Evolutionary conservation across 257 asterid genomes (phyloP).

Genomic region (Euphrasia confusa): DNA sequence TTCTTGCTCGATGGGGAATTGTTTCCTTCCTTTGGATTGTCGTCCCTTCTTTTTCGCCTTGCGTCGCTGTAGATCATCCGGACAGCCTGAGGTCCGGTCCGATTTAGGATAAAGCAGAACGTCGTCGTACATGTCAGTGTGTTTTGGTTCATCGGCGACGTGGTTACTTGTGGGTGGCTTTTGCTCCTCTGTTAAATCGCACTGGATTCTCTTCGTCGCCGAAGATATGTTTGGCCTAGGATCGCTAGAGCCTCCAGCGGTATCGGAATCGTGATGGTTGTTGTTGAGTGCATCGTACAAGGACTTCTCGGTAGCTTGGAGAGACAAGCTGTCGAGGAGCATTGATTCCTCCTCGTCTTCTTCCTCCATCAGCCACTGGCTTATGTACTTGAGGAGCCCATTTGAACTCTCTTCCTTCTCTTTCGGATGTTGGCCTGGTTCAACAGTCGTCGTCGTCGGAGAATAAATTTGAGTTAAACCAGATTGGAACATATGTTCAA

Average conservation of each 20-base stretch:
- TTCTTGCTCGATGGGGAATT: not conserved
- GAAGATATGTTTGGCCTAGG: not conserved
- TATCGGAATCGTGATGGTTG: slow-evolving; percentile 2
- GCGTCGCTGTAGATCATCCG: not conserved
- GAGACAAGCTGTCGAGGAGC: slow-evolving; percentile 63
- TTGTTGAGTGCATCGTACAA: slow-evolving; percentile 51
- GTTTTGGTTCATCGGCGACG: slow-evolving; percentile 24
- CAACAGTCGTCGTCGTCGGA: no score
- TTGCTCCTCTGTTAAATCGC: slow-evolving; percentile 7
- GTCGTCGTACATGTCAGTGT: slow-evolving; percentile 36
- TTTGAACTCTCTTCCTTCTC: no score
- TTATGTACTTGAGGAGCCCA: slow-evolving; percentile 38
- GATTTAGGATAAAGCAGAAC: slow-evolving; percentile 34
- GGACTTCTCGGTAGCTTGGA: slow-evolving; percentile 74
- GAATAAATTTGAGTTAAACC: no score
- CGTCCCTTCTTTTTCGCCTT: slow-evolving; percentile 9
- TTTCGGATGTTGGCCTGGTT: no score
- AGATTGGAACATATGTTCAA: no score
- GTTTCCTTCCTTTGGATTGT: slow-evolving; percentile 23
- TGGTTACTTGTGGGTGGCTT: slow-evolving; percentile 11
- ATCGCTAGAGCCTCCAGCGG: no score
- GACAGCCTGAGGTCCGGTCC: not conserved
- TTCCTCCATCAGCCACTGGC: slow-evolving; percentile 56
- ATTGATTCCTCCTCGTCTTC: slow-evolving; percentile 63
- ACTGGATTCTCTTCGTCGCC: no score